phyloP scores from a whole-genome alignment of 768 basidiomycete species.

The Termitomyces sp. region DNA sequence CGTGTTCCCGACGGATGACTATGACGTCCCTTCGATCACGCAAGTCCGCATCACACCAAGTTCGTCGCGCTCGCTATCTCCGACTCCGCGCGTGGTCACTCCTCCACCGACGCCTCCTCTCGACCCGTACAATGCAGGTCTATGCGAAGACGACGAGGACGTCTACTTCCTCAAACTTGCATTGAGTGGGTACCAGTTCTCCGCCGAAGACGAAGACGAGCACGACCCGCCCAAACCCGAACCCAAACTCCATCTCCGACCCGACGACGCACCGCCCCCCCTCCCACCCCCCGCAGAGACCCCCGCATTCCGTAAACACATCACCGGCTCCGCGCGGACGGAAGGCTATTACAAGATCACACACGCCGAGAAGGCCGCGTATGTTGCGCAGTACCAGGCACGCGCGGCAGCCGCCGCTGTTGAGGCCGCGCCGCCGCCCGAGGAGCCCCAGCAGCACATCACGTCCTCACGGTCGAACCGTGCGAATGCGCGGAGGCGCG shows the following conservation, averaged over 20 bases:
- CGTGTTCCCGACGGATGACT: constrained; percentile 46
- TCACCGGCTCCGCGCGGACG: constrained; percentile 84
- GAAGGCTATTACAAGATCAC: constrained; percentile 97
- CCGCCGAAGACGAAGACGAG: constrained; percentile 17
- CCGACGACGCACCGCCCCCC: constrained; percentile 19
- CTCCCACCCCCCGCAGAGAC: constrained; percentile 28
- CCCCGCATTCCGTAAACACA: constrained; percentile 65
- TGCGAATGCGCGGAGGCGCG: constrained; percentile 86
- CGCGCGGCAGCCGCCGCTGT: constrained; percentile 39
- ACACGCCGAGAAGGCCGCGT: constrained; percentile 84
- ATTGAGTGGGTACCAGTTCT: constrained; percentile 34
- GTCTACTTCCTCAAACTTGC: constrained; percentile 70
- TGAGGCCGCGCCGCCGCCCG: constrained; percentile 36
- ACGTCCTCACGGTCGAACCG: constrained; percentile 85
- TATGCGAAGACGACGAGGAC: constrained; percentile 88
- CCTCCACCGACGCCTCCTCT: constrained; percentile 43
- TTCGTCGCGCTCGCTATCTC: constrained; percentile 46
- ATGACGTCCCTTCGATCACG: constrained; percentile 43
- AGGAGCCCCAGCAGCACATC: constrained; percentile 48
- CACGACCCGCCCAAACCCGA: constrained; percentile 1
- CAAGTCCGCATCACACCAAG: constrained; percentile 43
- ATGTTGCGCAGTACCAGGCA: constrained; percentile 83
- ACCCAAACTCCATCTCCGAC: background rate
- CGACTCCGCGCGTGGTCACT: constrained; percentile 27
- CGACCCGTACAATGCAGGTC: constrained; percentile 47